phyloP scores from a whole-genome alignment of 768 basidiomycete species.

The Xerocomellus dryophilus region DNA sequence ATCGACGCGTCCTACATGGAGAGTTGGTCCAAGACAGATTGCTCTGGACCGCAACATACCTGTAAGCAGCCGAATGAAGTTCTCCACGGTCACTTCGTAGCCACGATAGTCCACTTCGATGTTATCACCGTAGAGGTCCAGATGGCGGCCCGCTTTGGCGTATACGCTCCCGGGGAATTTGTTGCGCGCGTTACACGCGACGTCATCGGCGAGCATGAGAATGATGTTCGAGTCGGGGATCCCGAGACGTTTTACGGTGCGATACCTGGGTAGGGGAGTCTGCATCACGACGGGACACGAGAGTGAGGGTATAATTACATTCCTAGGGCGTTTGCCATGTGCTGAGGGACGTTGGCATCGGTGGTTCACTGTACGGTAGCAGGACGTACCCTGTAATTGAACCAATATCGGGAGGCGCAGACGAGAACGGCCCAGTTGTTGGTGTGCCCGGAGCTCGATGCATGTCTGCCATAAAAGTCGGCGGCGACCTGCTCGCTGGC shows the following conservation, averaged over 20 bases:
- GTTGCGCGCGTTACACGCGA: slow-evolving; percentile 90
- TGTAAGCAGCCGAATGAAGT: slow-evolving; percentile 87
- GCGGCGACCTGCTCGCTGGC: slow-evolving; percentile 38
- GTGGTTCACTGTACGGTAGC: background rate
- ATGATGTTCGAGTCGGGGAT: slow-evolving; percentile 99
- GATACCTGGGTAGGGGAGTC: slow-evolving; percentile 60
- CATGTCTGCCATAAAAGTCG: slow-evolving; percentile 47
- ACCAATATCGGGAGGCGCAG: slow-evolving; percentile 94
- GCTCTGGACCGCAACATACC: slow-evolving; percentile 47
- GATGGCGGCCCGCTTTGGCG: slow-evolving; percentile 73
- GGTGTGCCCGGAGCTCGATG: slow-evolving; percentile 55
- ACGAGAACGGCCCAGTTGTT: slow-evolving; percentile 99
- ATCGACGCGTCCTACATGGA: slow-evolving; percentile 71
- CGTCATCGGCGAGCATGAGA: slow-evolving; percentile 97
- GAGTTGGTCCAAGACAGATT: background rate
- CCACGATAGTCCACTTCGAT: slow-evolving; percentile 99
- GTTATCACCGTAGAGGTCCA: slow-evolving; percentile 93
- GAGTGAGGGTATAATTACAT: slow-evolving; percentile 56
- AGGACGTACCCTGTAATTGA: slow-evolving; percentile 87
- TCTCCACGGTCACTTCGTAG: slow-evolving; percentile 97
- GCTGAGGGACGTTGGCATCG: slow-evolving; percentile 47
- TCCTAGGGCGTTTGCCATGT: slow-evolving; percentile 97
- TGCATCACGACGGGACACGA: background rate
- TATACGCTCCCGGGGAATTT: slow-evolving; percentile 90
- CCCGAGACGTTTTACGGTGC: slow-evolving; percentile 95